These are phyloP conservation scores for Allomyces macrogynus DNA, from an alignment of 192 early-diverging fungal species.

Conservation along the genomic window DNA sequence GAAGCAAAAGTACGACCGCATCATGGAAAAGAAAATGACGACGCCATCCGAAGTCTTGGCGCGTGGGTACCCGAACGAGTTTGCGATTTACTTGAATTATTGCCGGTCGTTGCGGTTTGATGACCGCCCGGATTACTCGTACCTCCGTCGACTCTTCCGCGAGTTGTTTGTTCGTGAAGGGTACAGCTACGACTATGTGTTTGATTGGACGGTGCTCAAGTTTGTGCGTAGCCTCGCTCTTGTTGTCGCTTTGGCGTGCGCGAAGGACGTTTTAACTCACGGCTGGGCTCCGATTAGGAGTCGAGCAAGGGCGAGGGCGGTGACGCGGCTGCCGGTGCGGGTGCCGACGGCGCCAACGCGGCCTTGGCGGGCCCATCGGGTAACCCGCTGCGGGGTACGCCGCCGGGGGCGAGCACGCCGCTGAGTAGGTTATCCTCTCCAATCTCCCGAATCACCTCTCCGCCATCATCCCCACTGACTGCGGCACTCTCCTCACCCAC, in stretches of 20 bases:
- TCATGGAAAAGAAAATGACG: constrained; percentile 82
- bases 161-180: constrained; percentile 66
- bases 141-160: constrained; percentile 67
- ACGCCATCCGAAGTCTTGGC: constrained; percentile 65
- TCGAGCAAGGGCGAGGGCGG: background rate
- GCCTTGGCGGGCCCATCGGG: no score
- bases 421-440: no score
- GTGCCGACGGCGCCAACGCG: background rate
- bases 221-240: background rate
- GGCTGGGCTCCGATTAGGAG: background rate
- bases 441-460: no score
- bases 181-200: constrained; percentile 69
- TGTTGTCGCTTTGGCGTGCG: no score
- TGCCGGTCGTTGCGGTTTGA: constrained; percentile 67
- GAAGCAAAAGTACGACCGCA: constrained; percentile 86
- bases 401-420: no score
- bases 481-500: no score
- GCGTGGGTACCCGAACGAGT: constrained; percentile 64
- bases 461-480: no score
- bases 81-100: constrained; percentile 74
- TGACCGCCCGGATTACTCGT: constrained; percentile 78
- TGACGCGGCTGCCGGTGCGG: background rate
- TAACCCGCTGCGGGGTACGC: no score
- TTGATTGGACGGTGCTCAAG: constrained; percentile 72
- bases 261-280: background rate